Base-by-base conservation (phyloP, 2,329 filamentous ascomycete species). In the Aspergillus sp. region DNA sequence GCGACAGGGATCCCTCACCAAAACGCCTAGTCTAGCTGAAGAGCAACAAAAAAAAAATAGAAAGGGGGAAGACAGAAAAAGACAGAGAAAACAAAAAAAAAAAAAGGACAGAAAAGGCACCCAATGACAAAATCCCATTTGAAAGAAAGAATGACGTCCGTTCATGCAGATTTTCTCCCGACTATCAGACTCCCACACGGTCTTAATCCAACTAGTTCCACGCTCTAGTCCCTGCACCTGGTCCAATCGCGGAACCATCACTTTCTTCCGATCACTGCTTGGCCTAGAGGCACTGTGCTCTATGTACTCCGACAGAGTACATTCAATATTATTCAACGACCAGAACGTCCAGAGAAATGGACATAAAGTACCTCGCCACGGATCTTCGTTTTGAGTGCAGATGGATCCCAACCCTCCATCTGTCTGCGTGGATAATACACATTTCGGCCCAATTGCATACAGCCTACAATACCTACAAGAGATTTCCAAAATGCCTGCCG, bases 1-100 rank as follows among this genome's bases (percentile, higher is more conserved):
- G 50, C 45, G 38, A 59, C 60, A 62, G 52, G 60, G 60, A 56
- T 63, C n/a, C n/a, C 48, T 24, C 22, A 24, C 22, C 26, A 9
- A 43, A 6, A 51, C 55, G 22, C 22, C 7, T 22, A 22, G 22
- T n/a, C n/a, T n/a, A n/a, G n/a, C n/a, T n/a, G n/a, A n/a, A n/a
- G n/a, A n/a, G n/a, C n/a, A n/a, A 22, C 5, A 22, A 4, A 22
- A 22, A 22, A 43, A 56, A 58, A 22, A n/a, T 26, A 40, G 17
- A 38, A 16, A 52, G 14, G 20, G 26, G 17, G 24, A 16, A 52
- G 14, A 16, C 6, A 22, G 20, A 6, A 22, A 22, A 22, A 22
- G 7, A 1, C 22, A 22, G 22, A 22, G 22, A 22, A 22, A 5
- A 51, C 55, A 43, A 56, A 58, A 20, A n/a, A 38, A 38, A 24